Conservation (phyloP, 2,329 filamentous ascomycete species). For the Emergomyces pasteurianus region DNA sequence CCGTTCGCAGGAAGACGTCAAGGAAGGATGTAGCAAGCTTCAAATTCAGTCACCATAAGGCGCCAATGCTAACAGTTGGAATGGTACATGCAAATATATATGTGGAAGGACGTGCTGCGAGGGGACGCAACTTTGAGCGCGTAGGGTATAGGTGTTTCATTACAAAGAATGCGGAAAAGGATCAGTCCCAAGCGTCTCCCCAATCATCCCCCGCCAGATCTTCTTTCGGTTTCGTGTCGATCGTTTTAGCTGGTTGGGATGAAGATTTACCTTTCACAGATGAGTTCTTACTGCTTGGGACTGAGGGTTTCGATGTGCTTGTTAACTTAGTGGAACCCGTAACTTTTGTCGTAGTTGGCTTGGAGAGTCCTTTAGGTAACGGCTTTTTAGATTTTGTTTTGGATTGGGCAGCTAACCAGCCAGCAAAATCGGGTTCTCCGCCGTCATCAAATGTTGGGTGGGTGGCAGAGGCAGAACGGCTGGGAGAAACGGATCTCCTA, state of each 20-base stretch:
- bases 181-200: slow-evolving; percentile 38
- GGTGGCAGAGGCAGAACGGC: slow-evolving; percentile 17
- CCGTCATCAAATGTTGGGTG: slow-evolving; percentile 60
- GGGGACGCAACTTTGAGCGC: neutral
- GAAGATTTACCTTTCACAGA: slow-evolving; percentile 37
- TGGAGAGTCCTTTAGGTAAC: slow-evolving; percentile 72
- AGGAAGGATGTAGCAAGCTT: neutral
- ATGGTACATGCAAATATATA: neutral
- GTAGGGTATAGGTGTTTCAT: neutral
- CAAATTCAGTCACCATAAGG: neutral
- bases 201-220: slow-evolving; percentile 32
- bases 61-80: neutral
- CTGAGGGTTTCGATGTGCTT: slow-evolving; percentile 17
- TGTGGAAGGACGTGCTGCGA: neutral
- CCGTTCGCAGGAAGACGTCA: too few species aligned
- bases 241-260: slow-evolving; percentile 47
- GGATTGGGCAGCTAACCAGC: slow-evolving; percentile 81
- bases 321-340: slow-evolving; percentile 24
- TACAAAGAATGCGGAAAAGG: slow-evolving; percentile 1
- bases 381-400: slow-evolving; percentile 60
- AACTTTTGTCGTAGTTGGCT: slow-evolving; percentile 35
- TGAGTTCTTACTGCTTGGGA: slow-evolving; percentile 24
- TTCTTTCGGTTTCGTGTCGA: slow-evolving; percentile 51
- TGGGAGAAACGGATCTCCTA: slow-evolving; percentile 16
- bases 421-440: slow-evolving; percentile 87